Base-by-base conservation (phyloP, 768 basidiomycete genomes). In the Mycena vitilis region DNA sequence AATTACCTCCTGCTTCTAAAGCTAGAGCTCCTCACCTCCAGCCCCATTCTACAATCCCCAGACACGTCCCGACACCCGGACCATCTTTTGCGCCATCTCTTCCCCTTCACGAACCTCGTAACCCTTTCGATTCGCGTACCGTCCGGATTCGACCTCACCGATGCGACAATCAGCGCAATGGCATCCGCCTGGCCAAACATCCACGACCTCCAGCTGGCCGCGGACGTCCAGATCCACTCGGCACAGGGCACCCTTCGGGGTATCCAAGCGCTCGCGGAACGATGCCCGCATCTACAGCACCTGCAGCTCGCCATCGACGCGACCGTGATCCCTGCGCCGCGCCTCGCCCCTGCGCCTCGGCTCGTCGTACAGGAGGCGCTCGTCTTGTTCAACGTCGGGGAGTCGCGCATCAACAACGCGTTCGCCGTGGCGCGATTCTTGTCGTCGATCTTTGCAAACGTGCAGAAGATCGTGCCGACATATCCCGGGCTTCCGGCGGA, bases 181-280 rank as follows among this genome's bases (percentile, higher is more conserved):
- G 54, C 54, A 4, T 54, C 34, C 5, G 47, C 63, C 23, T 64
- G 63, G 63, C 55, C 63, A 12, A 2, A 49, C 22, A n/a, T 64
- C 37, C 16, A 56, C 6, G 47, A 49, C 6, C 36, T 57, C 1
- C 10, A 22, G 22, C 30, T 64, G 5, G 22, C 4, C 8, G 16
- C 45, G 1, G 13, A 22, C 7, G 12, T 1, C 7, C 42, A 34
- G 22, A 5, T 2, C 13, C 20, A 38, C 20, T 18, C n/a, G 1
- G 47, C 45, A 36, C 16, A 52, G 2, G 36, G 2, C 7, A 57
- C 63, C 3, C 47, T 64, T 4, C 36, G 23, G 6, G 48, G 37
- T 6, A 23, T 64, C 9, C 44, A 13, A 4, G 48, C 38, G 15
- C 23, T 57, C 9, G 44, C 55, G 4, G 54, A 55, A 13, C 38